These are phyloP conservation scores for Priceomyces melissophilus DNA, from an alignment of 805 yeast genomes.

Conservation along the genomic window DNA sequence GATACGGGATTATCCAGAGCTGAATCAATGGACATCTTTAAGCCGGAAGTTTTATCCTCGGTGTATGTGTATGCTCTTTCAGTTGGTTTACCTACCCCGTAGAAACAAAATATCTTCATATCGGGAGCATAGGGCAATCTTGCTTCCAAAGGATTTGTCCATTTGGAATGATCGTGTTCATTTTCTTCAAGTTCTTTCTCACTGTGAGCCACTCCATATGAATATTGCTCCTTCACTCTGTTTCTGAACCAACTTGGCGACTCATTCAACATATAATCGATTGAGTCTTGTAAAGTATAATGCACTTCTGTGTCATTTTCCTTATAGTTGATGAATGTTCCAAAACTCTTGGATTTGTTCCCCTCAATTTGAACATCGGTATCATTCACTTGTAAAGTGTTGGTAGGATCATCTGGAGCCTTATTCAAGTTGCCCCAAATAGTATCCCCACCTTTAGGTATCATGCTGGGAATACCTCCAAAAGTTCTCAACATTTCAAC, in stretches of 20 bases:
- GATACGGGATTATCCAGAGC: slow-evolving; percentile 63
- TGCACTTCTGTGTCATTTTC: slow-evolving; percentile 37
- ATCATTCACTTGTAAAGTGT: slow-evolving; percentile 19
- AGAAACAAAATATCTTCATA: slow-evolving; percentile 82
- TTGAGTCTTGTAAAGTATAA: slow-evolving; percentile 62
- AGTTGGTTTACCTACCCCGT: slow-evolving; percentile 96
- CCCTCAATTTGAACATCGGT: slow-evolving; percentile 12
- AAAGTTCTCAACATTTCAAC: slow-evolving; percentile 79
- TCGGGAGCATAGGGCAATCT: slow-evolving; percentile 92
- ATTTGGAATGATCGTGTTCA: slow-evolving; percentile 68
- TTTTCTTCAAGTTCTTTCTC: slow-evolving; percentile 58
- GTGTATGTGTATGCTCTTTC: slow-evolving; percentile 90
- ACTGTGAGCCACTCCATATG: slow-evolving; percentile 70
- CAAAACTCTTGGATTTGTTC: slow-evolving; percentile 47
- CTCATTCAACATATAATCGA: slow-evolving; percentile 59
- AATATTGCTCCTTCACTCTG: slow-evolving; percentile 67
- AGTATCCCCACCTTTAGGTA: slow-evolving; percentile 90
- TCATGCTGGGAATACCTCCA: slow-evolving; percentile 95
- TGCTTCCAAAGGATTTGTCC: slow-evolving; percentile 95
- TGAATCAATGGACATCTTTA: slow-evolving; percentile 70
- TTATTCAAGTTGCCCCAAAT: slow-evolving; percentile 76
- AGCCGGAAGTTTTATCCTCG: slow-evolving; percentile 45
- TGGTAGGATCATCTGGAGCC: slow-evolving; percentile 70
- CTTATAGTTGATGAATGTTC: slow-evolving; percentile 68
- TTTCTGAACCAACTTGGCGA: slow-evolving; percentile 76